Evolutionary conservation across 1,284 basidiomycete genomes (phyloP).

Genomic region (Wallemia ichthyophaga): DNA sequence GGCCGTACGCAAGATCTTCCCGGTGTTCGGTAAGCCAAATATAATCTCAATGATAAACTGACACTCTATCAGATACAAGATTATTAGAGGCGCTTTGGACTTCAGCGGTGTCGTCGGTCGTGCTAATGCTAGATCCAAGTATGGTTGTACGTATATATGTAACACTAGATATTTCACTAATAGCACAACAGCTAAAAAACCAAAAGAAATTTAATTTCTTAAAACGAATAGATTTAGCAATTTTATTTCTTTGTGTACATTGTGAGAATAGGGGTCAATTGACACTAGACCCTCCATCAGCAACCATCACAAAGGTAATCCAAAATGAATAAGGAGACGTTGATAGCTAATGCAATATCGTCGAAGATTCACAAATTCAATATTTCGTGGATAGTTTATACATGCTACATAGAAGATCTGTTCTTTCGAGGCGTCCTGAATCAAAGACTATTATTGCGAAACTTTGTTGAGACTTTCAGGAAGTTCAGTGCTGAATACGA

Average conservation of each 20-base stretch:
- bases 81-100: slow-evolving; percentile 77
- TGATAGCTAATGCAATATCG: neutral
- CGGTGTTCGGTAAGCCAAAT: slow-evolving; percentile 50
- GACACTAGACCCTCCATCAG: too few species aligned
- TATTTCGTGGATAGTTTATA: neutral
- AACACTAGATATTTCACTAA: too few species aligned
- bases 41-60: slow-evolving; percentile 1
- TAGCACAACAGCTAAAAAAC: slow-evolving; percentile 39
- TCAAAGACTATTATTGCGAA: neutral
- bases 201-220: slow-evolving; percentile 17
- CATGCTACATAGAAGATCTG: neutral
- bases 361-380: neutral
- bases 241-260: too few species aligned
- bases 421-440: neutral
- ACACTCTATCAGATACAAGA: slow-evolving; percentile 42
- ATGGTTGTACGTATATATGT: slow-evolving; percentile 62
- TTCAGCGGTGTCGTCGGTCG: slow-evolving; percentile 69
- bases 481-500: neutral
- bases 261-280: too few species aligned
- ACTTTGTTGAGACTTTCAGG: neutral
- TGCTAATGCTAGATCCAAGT: slow-evolving; percentile 56
- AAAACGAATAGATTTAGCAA: neutral
- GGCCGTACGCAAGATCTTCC: slow-evolving; percentile 92
- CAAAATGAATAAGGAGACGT: neutral
- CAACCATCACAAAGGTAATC: neutral